Percentiles rank a stretch among this genome's conserved stretches.
Conservation (phyloP, 2,329 filamentous ascomycete genomes). For the Cladosporium sp. region DNA sequence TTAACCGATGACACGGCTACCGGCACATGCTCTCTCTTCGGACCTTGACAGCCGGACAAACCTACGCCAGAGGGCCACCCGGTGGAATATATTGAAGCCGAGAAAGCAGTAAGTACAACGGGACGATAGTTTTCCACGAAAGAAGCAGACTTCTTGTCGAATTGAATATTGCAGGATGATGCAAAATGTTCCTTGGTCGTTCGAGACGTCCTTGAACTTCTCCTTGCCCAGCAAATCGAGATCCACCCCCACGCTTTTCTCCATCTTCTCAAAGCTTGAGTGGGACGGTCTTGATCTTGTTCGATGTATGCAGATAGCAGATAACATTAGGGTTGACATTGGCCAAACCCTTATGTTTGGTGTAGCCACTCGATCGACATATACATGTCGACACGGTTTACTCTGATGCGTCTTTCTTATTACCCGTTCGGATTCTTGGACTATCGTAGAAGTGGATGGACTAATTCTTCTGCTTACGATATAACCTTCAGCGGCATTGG, state of each 20-base stretch:
- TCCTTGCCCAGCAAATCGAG: background rate
- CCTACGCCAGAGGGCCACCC: background rate
- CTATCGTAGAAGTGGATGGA: background rate
- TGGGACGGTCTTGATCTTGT: background rate
- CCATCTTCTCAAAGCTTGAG: conserved; percentile 4
- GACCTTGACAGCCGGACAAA: background rate
- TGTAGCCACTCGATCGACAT: background rate
- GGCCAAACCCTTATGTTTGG: background rate
- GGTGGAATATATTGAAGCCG: background rate
- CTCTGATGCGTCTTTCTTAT: background rate
- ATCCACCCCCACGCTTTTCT: conserved; percentile 2
- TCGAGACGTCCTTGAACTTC: background rate
- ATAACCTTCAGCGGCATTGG: no score
- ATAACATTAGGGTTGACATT: background rate
- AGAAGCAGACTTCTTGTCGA: background rate
- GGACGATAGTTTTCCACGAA: background rate
- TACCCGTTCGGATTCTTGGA: no score
- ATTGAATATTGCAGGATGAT: background rate
- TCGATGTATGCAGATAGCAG: background rate
- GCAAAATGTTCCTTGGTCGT: background rate
- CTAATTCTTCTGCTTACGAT: no score
- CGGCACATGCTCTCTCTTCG: background rate
- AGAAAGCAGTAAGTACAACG: background rate
- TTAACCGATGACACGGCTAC: background rate
- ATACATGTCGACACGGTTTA: background rate